Conservation (phyloP, 2,329 filamentous ascomycete species). For the Cryphonectria japonica region DNA sequence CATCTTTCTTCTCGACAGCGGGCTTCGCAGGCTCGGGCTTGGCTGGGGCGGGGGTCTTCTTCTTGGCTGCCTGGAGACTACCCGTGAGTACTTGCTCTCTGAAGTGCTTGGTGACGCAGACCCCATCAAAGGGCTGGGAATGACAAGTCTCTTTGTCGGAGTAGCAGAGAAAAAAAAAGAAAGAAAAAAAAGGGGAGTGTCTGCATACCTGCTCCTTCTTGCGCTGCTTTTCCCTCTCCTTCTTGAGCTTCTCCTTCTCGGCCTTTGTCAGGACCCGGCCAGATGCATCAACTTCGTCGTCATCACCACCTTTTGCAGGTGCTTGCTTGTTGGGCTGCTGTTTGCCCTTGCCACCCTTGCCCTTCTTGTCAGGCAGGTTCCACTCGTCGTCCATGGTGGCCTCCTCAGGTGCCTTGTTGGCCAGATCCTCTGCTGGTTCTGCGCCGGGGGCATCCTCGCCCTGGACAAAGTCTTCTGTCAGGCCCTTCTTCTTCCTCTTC, state of each 20-base stretch:
- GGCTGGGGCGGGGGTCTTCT: slow-evolving; percentile 65
- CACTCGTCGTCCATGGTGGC: slow-evolving; percentile 86
- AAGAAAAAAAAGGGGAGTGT: not conserved
- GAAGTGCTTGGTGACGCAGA: not conserved
- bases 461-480: slow-evolving; percentile 72
- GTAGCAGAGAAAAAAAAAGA: no score
- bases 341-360: slow-evolving; percentile 62
- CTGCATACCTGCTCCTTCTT: slow-evolving; percentile 89
- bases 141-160: not conserved
- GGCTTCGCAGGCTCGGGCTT: slow-evolving; percentile 58
- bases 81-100: slow-evolving; percentile 16
- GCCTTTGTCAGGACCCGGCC: slow-evolving; percentile 90
- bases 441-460: slow-evolving; percentile 61
- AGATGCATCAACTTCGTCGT: slow-evolving; percentile 56
- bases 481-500: slow-evolving; percentile 90
- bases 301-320: slow-evolving; percentile 43
- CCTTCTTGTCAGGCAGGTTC: slow-evolving; percentile 76
- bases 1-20: slow-evolving; percentile 53
- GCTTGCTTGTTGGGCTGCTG: slow-evolving; percentile 51
- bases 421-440: slow-evolving; percentile 46
- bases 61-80: slow-evolving; percentile 72
- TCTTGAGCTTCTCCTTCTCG: slow-evolving; percentile 97
- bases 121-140: not conserved
- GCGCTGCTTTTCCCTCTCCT: slow-evolving; percentile 96
- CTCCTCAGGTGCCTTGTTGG: slow-evolving; percentile 75